Percentiles rank a stretch among this genome's conserved stretches.
phyloP scores from a whole-genome alignment of 148 eudicot genomes.

The Diospyros kaki region DNA sequence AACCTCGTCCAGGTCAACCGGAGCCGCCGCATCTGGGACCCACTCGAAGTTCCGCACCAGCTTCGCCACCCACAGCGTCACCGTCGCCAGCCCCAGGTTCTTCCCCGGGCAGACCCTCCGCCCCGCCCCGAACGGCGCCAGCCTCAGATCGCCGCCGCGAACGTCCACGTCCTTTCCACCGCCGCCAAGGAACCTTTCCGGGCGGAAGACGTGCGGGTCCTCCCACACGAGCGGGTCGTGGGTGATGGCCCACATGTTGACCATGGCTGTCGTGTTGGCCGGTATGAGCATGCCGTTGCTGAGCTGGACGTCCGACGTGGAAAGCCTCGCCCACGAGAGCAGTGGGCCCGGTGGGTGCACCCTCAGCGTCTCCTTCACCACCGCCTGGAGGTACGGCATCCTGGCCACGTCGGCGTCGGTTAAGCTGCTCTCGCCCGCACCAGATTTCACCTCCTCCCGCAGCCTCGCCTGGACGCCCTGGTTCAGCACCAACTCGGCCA shows the following conservation, averaged over 20 bases:
- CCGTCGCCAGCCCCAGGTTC: slow-evolving; percentile 52
- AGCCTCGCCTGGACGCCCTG: slow-evolving; percentile 44
- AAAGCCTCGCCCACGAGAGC: slow-evolving; percentile 61
- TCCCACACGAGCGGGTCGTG: slow-evolving; percentile 49
- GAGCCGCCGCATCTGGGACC: slow-evolving; percentile 17
- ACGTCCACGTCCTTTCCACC: slow-evolving; percentile 35
- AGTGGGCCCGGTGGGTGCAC: slow-evolving; percentile 77
- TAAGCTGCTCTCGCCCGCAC: slow-evolving; percentile 5
- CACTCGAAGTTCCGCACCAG: slow-evolving; percentile 41
- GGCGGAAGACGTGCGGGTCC: slow-evolving; percentile 38
- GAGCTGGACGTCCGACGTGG: slow-evolving; percentile 49
- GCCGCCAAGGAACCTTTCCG: slow-evolving; percentile 45
- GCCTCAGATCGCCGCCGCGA: slow-evolving; percentile 48
- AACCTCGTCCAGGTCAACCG: slow-evolving; percentile 46
- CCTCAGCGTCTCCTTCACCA: slow-evolving; percentile 55
- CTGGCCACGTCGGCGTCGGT: slow-evolving; percentile 31
- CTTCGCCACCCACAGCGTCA: slow-evolving; percentile 51
- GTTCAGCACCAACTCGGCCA: slow-evolving; percentile 54
- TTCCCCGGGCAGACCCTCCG: slow-evolving; percentile 63
- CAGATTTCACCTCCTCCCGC: slow-evolving; percentile 30
- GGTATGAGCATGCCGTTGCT: slow-evolving; percentile 67
- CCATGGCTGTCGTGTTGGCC: slow-evolving; percentile 66
- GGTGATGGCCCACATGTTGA: slow-evolving; percentile 82
- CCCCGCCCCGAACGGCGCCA: slow-evolving; percentile 74
- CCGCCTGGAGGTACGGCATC: slow-evolving; percentile 54